These are phyloP conservation scores for Themeda triandra DNA, from an alignment of 176 grass and related monocot species.

Conservation along the genomic window DNA sequence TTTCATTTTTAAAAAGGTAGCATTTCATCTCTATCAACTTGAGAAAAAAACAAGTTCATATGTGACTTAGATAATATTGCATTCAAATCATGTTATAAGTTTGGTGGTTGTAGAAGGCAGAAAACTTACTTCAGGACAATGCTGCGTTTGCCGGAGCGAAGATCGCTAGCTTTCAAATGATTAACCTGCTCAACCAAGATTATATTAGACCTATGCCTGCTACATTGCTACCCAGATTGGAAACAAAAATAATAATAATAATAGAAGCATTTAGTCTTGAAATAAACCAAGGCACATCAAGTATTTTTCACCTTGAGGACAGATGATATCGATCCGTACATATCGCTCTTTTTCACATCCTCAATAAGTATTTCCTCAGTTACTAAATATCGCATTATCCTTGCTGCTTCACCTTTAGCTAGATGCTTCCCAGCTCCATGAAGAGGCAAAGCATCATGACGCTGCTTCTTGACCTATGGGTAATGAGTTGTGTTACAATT, in stretches of 20 bases:
- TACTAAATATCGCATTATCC: constrained; percentile 73
- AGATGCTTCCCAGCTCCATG: constrained; percentile 89
- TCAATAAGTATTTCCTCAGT: constrained; percentile 76
- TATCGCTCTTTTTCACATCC: constrained; percentile 72
- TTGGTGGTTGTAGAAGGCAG: background rate
- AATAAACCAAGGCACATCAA: constrained; percentile 1
- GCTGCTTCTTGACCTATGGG: constrained; percentile 75
- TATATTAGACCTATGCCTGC: background rate
- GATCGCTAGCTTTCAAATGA: constrained; percentile 40
- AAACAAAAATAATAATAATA: background rate
- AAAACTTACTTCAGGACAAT: constrained; percentile 71
- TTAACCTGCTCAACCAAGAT: constrained; percentile 52
- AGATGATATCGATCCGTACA: constrained; percentile 84
- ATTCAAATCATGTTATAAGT: constrained; percentile 13
- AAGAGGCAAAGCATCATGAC: constrained; percentile 65
- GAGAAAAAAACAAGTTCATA: background rate
- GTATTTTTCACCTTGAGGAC: constrained; percentile 60
- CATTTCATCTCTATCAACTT: background rate
- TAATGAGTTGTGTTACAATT: background rate
- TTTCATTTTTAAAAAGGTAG: background rate
- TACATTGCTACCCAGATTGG: background rate
- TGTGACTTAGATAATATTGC: background rate
- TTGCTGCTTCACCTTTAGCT: constrained; percentile 66
- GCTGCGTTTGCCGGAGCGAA: constrained; percentile 46
- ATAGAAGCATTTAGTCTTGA: background rate